Evolutionary conservation across 345 rosid species (phyloP).

Genomic region (Gossypium longicalyx): DNA sequence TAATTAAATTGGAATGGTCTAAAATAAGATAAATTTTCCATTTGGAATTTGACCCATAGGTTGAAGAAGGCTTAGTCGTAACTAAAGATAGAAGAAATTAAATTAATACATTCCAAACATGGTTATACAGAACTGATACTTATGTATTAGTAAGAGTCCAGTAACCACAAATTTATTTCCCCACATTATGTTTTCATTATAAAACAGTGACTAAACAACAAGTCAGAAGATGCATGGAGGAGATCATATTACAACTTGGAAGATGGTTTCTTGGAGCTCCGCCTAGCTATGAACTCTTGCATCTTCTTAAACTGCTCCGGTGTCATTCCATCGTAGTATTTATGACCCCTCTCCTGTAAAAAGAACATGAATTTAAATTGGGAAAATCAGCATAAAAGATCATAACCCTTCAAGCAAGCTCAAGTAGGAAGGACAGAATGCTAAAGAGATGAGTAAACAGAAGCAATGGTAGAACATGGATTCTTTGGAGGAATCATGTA

Average conservation of each 20-base stretch:
- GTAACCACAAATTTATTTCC: background rate
- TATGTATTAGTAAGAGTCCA: background rate
- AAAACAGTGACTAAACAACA: background rate
- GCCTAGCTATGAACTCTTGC: slow-evolving; percentile 84
- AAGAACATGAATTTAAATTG: background rate
- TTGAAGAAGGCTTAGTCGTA: too few species aligned
- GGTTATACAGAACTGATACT: background rate
- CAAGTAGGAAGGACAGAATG: background rate
- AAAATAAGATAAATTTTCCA: too few species aligned
- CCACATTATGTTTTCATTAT: background rate
- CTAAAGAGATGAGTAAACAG: background rate
- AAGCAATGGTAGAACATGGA: too few species aligned
- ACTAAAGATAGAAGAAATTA: background rate
- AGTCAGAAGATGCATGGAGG: background rate
- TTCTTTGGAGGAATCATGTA: too few species aligned
- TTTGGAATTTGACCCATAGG: too few species aligned
- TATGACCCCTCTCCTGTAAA: slow-evolving; percentile 73
- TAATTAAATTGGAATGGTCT: too few species aligned
- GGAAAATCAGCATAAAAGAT: background rate
- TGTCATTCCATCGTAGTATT: slow-evolving; percentile 71
- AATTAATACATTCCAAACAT: background rate
- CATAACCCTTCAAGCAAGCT: background rate
- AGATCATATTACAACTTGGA: background rate
- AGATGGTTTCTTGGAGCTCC: slow-evolving; percentile 34
- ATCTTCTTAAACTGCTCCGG: slow-evolving; percentile 91